These are phyloP conservation scores for Herpetomonas muscarum DNA, from an alignment of 208 protist genomes.

Conservation along the genomic window DNA sequence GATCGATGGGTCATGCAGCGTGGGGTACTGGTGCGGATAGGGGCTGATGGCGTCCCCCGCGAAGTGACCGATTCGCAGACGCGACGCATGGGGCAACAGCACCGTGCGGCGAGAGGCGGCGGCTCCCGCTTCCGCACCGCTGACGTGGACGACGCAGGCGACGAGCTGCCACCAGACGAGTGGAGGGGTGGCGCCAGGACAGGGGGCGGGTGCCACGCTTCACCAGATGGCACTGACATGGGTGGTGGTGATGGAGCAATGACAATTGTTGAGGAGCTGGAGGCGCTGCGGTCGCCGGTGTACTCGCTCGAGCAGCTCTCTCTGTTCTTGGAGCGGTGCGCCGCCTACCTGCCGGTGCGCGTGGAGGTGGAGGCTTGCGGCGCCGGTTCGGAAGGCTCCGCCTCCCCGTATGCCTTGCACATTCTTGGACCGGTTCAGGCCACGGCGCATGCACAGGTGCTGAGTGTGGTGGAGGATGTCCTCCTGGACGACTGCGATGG, in stretches of 20 bases:
- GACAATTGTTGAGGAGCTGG: conserved; percentile 23
- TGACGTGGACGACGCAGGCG: not conserved
- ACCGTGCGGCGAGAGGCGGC: no score
- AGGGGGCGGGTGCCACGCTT: no score
- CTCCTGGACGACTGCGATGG: conserved; percentile 65
- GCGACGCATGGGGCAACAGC: not conserved
- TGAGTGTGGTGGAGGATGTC: conserved; percentile 56
- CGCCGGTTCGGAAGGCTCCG: not conserved
- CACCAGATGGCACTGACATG: not conserved
- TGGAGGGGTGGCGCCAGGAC: no score
- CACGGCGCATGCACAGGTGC: conserved; percentile 22
- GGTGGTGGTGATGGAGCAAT: conserved; percentile 8
- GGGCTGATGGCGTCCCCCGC: conserved; percentile 15
- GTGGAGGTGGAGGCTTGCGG: conserved; percentile 33
- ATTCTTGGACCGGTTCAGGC: conserved; percentile 45
- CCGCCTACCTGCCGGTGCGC: conserved; percentile 38
- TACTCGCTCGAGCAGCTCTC: conserved; percentile 36
- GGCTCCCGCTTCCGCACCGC: not conserved
- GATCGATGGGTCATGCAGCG: conserved; percentile 48
- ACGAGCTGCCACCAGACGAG: no score
- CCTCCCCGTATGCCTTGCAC: conserved; percentile 26
- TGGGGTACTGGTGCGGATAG: conserved; percentile 36
- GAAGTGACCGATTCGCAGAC: conserved; percentile 7
- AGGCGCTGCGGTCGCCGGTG: conserved; percentile 22
- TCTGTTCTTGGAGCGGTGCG: conserved; percentile 20